Evolutionary conservation across 2,329 filamentous ascomycete genomes (phyloP).

Genomic region (Domatiomyces globalis): DNA sequence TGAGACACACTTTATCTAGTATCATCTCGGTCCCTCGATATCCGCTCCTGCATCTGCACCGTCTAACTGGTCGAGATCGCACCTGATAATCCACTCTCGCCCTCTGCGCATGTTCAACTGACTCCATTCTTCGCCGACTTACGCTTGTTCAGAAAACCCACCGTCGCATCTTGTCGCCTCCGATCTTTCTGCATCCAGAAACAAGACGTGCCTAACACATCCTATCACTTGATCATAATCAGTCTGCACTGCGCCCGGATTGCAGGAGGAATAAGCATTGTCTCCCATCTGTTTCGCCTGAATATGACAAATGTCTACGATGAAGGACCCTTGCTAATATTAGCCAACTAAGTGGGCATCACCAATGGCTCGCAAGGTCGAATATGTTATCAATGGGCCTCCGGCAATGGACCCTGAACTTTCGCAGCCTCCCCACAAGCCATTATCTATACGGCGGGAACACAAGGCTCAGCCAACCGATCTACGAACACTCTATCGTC

Average conservation of each 20-base stretch:
- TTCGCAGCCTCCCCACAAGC: constrained; percentile 3
- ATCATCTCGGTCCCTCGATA: background rate
- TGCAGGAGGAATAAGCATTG: background rate
- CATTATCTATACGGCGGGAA: constrained; percentile 9
- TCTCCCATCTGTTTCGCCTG: background rate
- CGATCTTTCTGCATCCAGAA: background rate
- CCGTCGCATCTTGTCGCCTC: background rate
- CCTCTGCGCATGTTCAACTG: background rate
- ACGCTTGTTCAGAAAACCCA: background rate
- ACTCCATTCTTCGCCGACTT: background rate
- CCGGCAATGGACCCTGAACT: constrained; percentile 2
- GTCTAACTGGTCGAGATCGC: background rate
- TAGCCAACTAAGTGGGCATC: background rate
- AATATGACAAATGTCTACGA: background rate
- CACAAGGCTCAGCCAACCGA: constrained; percentile 8
- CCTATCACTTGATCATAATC: background rate
- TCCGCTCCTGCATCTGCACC: background rate
- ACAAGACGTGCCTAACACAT: background rate
- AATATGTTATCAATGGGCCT: constrained; percentile 15
- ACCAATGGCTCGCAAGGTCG: constrained; percentile 9
- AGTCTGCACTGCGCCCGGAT: background rate
- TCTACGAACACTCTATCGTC: constrained; percentile 14
- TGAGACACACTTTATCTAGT: background rate
- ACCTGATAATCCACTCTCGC: background rate
- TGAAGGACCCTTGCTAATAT: background rate